Conservation (phyloP, 2,329 filamentous ascomycete genomes). For the Fusarium foetens region DNA sequence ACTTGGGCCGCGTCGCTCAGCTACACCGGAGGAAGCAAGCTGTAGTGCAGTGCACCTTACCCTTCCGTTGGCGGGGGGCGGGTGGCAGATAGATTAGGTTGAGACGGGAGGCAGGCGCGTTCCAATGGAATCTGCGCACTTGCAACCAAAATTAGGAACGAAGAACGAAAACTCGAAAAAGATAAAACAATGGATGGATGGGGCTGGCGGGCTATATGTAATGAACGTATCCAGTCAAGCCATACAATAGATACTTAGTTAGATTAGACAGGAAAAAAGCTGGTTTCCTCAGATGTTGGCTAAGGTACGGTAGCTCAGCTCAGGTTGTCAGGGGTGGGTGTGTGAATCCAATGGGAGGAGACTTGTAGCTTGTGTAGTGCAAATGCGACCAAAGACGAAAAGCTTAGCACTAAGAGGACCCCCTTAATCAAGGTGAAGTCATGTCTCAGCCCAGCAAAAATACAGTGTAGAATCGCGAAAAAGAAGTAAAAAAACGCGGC, state of each 20-base stretch:
- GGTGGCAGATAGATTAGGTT: constrained; percentile 39
- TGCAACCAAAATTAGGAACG: constrained; percentile 1
- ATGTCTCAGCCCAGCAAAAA: constrained; percentile 44
- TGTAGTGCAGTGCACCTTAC: neutral
- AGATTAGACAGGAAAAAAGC: constrained; percentile 19
- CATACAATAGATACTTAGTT: neutral
- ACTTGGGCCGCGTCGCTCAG: constrained; percentile 5
- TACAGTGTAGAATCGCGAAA: neutral
- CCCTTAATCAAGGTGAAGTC: constrained; percentile 41
- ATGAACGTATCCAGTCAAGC: constrained; percentile 12
- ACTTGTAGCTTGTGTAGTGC: constrained; percentile 4
- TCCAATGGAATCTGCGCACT: neutral
- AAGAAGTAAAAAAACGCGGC: constrained; percentile 1
- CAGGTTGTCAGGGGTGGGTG: constrained; percentile 30
- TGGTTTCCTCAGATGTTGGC: constrained; percentile 29
- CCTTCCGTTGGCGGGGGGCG: constrained; percentile 24
- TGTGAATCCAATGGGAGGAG: constrained; percentile 9
- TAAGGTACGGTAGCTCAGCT: constrained; percentile 26
- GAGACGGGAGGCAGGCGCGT: constrained; percentile 26
- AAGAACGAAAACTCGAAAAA: constrained; percentile 13
- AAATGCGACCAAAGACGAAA: constrained; percentile 9
- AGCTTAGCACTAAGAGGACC: constrained; percentile 31
- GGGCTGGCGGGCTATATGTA: constrained; percentile 31
- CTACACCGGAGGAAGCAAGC: neutral
- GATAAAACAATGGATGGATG: neutral